phyloP scores from a whole-genome alignment of 1,139 yeast species.

The Lodderomyces pseudojiufengensis region DNA sequence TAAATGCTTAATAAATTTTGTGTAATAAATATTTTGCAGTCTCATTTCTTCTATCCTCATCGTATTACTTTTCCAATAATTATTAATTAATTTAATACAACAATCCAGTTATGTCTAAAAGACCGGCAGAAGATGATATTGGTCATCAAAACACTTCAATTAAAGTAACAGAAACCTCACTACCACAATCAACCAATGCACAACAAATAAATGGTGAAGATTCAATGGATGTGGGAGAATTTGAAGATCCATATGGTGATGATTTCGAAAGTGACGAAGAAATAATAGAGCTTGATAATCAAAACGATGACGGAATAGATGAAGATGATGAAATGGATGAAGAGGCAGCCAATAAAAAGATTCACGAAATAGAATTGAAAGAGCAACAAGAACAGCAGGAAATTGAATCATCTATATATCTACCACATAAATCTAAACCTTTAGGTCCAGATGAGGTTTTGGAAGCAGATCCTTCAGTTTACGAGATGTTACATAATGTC shows the following conservation, averaged over 20 bases:
- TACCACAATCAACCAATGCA: conserved; percentile 13
- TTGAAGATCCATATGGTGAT: conserved; percentile 93
- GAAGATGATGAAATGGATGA: conserved; percentile 49
- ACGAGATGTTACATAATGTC: conserved; percentile 93
- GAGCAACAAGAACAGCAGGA: conserved; percentile 32
- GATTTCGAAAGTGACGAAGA: conserved; percentile 94
- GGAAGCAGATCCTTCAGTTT: conserved; percentile 95
- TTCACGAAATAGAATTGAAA: conserved; percentile 29
- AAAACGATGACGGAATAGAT: conserved; percentile 44
- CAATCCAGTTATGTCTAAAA: conserved; percentile 52
- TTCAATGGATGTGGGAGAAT: conserved; percentile 75
- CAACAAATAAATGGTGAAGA: conserved; percentile 27
- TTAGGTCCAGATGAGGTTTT: conserved; percentile 93
- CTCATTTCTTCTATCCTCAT: not conserved
- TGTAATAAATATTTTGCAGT: not conserved
- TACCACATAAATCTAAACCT: conserved; percentile 86
- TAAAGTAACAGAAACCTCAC: conserved; percentile 23
- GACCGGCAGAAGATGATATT: conserved; percentile 44
- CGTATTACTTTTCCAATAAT: no score
- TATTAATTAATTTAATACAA: not conserved
- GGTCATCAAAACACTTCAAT: conserved; percentile 33
- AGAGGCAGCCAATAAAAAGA: conserved; percentile 22
- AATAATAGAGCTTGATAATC: conserved; percentile 65
- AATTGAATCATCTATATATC: conserved; percentile 50
- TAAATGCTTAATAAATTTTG: no score